Percentiles rank a stretch among this genome's conserved stretches.
Conservation (phyloP, 2,329 filamentous ascomycete species). For the Meredithiella fracta region DNA sequence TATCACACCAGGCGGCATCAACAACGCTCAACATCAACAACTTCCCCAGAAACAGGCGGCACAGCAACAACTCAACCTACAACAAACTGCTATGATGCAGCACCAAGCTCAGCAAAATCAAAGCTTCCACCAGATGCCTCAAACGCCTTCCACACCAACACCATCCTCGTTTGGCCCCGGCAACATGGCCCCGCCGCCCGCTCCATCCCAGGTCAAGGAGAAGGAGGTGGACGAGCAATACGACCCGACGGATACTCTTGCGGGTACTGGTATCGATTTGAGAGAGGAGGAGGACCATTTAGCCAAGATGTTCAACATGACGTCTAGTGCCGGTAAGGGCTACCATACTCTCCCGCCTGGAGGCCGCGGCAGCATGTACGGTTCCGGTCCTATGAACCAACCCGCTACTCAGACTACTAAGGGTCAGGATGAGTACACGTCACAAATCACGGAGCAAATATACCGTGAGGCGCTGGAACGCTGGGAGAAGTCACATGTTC, state of each 20-base stretch:
- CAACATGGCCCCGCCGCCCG: conserved; percentile 41
- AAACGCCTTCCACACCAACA: conserved; percentile 3
- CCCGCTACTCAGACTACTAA: conserved; percentile 29
- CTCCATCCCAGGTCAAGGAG: conserved; percentile 25
- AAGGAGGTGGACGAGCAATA: conserved; percentile 46
- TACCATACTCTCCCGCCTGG: conserved; percentile 25
- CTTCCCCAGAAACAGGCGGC: conserved; percentile 5
- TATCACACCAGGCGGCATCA: conserved; percentile 3
- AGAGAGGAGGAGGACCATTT: conserved; percentile 73
- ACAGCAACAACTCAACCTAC: conserved; percentile 10
- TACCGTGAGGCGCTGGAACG: conserved; percentile 50
- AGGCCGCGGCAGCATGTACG: conserved; percentile 42
- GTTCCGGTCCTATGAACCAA: conserved; percentile 50
- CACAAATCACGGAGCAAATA: conserved; percentile 47
- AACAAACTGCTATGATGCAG: conserved; percentile 7
- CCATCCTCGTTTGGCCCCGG: conserved; percentile 17
- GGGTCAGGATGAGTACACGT: conserved; percentile 42
- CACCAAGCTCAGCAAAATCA: conserved; percentile 8
- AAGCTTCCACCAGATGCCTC: not conserved
- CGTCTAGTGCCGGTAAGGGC: not conserved
- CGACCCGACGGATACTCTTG: conserved; percentile 69
- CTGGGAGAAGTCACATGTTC: conserved; percentile 42
- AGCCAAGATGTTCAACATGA: conserved; percentile 32
- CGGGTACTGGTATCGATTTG: conserved; percentile 72
- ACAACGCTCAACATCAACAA: conserved; percentile 9